Base-by-base conservation (phyloP, 2,329 filamentous ascomycete genomes). In the Ophiocordyceps camponoti-saundersi region DNA sequence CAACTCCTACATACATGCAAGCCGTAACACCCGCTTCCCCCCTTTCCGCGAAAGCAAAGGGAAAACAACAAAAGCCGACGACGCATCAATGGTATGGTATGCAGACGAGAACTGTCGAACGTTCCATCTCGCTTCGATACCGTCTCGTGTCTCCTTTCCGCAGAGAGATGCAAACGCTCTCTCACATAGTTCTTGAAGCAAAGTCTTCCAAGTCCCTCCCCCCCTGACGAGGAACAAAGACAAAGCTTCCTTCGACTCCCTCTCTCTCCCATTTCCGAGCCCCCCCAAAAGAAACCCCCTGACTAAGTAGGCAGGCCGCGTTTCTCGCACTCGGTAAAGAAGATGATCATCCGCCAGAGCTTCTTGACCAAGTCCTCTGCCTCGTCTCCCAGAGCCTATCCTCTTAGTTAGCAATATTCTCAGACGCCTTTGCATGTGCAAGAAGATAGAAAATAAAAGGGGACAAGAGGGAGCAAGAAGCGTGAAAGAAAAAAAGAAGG, bases 321-420 rank as follows among this genome's bases (percentile, higher is more conserved):
- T 69, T 92, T 94, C 73, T 95, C 90, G 58, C 83, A 85, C 65
- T 96, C 90, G 6, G 86, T 92, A 58, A 90, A 95, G 77, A 95
- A 96, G 57, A 96, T 94, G 48, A 95, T 80, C 87, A 96, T 94
- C 45, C 90, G 79, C 92, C 92, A 98, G 34, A 98, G 75, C 68
- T 95, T 96, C 76, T 87, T 93, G 45, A 96, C 89, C 53, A 98
- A 68, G 23, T 85, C 82, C 63, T 95, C 89, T 12, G 89, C 88
- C 60, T 96, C 92, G 58, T 98, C 92, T 59, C 95, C 92, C 51
- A 98, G 71, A 42, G 87, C 86, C 79, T 90, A 18, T 15, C 51
- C 51, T 50, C 48, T 12, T 18, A 45, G 52, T 68, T 56, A 67
- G 62, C 46, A 49, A 30, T 2, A 16, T 2, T 34, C 36, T 22